These are phyloP conservation scores for Auricularia cornea DNA, from an alignment of 768 basidiomycete genomes.

Conservation along the genomic window DNA sequence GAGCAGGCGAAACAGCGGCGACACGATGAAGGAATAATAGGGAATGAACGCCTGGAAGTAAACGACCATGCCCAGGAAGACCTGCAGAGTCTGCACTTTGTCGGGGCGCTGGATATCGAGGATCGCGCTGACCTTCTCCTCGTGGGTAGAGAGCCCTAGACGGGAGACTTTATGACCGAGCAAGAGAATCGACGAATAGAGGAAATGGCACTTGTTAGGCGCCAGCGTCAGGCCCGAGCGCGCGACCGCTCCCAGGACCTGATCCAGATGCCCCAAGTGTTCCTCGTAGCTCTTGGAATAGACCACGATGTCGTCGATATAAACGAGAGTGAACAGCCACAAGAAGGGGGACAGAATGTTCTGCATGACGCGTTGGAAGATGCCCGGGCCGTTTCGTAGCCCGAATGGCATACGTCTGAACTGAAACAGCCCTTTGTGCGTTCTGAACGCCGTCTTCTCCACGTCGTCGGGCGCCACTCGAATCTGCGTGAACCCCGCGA, in stretches of 20 bases:
- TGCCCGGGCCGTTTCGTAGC: constrained; percentile 13
- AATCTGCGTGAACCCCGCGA: constrained; percentile 35
- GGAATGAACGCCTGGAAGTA: constrained; percentile 31
- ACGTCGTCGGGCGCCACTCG: constrained; percentile 20
- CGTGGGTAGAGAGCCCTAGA: constrained; percentile 29
- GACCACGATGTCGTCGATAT: constrained; percentile 15
- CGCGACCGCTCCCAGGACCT: constrained; percentile 11
- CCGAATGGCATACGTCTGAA: constrained; percentile 37
- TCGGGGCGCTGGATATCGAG: constrained; percentile 16
- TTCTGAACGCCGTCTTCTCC: constrained; percentile 30
- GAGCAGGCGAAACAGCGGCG: constrained; percentile 27
- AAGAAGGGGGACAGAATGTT: constrained; percentile 15
- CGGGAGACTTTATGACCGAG: constrained; percentile 17
- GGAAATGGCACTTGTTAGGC: constrained; percentile 17
- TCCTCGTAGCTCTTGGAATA: constrained; percentile 16
- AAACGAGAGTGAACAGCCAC: constrained; percentile 7
- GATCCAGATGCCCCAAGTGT: constrained; percentile 17
- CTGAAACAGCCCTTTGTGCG: constrained; percentile 33
- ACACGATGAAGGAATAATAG: constrained; percentile 24
- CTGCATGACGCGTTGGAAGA: constrained; percentile 27
- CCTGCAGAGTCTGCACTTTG: constrained; percentile 22
- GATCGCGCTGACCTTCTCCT: constrained; percentile 30
- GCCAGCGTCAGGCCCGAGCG: constrained; percentile 12
- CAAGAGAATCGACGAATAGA: constrained; percentile 21
- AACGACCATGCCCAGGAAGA: constrained; percentile 30